phyloP scores from a whole-genome alignment of 768 basidiomycete species.

The Daedaleopsis sinensis region DNA sequence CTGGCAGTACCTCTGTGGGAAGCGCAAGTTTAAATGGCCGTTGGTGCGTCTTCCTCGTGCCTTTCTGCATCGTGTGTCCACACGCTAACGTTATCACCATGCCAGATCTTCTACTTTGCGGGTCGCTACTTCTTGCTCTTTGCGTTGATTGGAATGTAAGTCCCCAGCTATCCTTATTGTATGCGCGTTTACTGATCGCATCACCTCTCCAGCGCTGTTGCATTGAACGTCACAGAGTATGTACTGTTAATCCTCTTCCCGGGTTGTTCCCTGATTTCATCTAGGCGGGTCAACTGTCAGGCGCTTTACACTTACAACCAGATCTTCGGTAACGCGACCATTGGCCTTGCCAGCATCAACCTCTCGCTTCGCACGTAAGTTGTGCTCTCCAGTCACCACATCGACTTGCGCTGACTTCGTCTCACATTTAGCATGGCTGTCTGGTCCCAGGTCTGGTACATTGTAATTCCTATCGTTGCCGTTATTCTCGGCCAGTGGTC shows the following conservation, averaged over 20 bases:
- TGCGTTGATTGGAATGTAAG: constrained; percentile 51
- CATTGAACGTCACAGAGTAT: constrained; percentile 40
- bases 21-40: constrained; percentile 49
- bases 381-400: not conserved
- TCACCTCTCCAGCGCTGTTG: constrained; percentile 32
- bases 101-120: constrained; percentile 47
- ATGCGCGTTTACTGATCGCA: constrained; percentile 7
- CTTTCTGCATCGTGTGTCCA: not conserved
- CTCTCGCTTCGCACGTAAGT: constrained; percentile 48
- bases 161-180: not conserved
- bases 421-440: constrained; percentile 53
- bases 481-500: constrained; percentile 74
- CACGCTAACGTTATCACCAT: too few relatives aligned
- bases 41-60: constrained; percentile 32
- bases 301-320: constrained; percentile 50
- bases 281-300: constrained; percentile 46
- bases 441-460: constrained; percentile 60
- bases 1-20: constrained; percentile 43
- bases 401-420: not conserved
- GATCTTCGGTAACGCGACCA: constrained; percentile 46
- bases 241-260: not conserved
- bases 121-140: constrained; percentile 48
- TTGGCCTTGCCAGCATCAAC: constrained; percentile 51
- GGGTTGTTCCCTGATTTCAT: not conserved
- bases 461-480: constrained; percentile 52